phyloP scores from a whole-genome alignment of 2,329 filamentous ascomycete species.

The Fusarium keratoplasticum region DNA sequence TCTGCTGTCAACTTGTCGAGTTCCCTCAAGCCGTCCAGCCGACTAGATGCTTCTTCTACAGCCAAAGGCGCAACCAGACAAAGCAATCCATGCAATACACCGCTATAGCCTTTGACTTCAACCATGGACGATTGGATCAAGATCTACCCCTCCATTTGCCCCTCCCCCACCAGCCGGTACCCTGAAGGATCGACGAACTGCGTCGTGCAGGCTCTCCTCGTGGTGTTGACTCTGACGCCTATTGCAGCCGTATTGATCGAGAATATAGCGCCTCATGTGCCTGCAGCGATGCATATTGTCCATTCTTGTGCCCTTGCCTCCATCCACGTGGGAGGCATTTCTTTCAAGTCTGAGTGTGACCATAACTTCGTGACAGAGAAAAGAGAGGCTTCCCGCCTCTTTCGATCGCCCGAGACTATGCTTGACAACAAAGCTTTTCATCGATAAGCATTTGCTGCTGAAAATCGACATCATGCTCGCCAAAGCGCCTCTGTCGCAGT shows the following conservation, averaged over 20 bases:
- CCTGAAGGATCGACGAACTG: constrained; percentile 44
- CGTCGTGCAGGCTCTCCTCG: constrained; percentile 45
- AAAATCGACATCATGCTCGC: constrained; percentile 28
- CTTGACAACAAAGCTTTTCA: background rate
- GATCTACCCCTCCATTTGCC: constrained; percentile 44
- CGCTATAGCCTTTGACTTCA: constrained; percentile 17
- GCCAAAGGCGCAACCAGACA: background rate
- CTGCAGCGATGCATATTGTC: constrained; percentile 5
- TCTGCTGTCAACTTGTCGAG: background rate
- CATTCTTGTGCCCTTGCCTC: constrained; percentile 28
- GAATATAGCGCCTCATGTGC: constrained; percentile 32
- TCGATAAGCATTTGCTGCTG: constrained; percentile 8
- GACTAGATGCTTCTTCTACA: background rate
- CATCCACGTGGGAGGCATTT: constrained; percentile 45
- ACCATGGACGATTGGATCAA: constrained; percentile 24
- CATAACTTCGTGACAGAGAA: constrained; percentile 34
- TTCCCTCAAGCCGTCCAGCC: background rate
- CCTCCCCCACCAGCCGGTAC: constrained; percentile 41
- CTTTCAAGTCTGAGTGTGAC: constrained; percentile 3
- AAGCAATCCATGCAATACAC: constrained; percentile 15
- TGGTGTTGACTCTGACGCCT: constrained; percentile 41
- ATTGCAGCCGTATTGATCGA: constrained; percentile 38
- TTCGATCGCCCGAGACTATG: background rate
- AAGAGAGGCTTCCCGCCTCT: constrained; percentile 37
- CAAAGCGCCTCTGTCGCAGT: constrained; percentile 4